These are phyloP conservation scores for Daldinia eschscholtzii DNA, from an alignment of 2,329 filamentous ascomycete species.

Conservation along the genomic window DNA sequence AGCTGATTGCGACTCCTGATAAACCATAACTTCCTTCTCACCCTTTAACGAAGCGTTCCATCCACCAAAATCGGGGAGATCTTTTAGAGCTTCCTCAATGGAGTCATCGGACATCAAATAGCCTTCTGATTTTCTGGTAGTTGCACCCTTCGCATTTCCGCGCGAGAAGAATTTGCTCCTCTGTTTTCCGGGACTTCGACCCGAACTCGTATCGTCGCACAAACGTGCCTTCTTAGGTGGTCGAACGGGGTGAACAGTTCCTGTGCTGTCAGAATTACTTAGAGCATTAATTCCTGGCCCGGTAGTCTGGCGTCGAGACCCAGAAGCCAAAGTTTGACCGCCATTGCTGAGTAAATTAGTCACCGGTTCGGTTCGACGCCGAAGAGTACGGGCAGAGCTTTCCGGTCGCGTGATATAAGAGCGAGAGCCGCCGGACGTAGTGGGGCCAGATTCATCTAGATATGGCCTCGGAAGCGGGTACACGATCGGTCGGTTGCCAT, in stretches of 20 bases:
- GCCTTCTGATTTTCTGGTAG: conserved; percentile 55
- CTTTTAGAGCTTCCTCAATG: conserved; percentile 65
- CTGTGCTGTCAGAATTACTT: conserved; percentile 34
- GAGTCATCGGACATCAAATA: conserved; percentile 69
- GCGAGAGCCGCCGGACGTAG: conserved; percentile 44
- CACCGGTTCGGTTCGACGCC: conserved; percentile 67
- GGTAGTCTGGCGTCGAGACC: conserved; percentile 48
- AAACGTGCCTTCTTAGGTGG: conserved; percentile 70
- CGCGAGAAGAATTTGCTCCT: conserved; percentile 68
- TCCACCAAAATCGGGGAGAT: conserved; percentile 65
- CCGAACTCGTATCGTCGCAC: conserved; percentile 59
- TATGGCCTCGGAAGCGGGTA: conserved; percentile 72
- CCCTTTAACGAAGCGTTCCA: conserved; percentile 58
- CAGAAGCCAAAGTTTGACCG: conserved; percentile 47
- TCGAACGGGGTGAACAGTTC: conserved; percentile 46
- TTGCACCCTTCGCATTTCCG: conserved; percentile 44
- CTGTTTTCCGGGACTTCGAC: conserved; percentile 52
- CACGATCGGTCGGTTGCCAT: conserved; percentile 66
- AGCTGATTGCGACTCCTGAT: conserved; percentile 57
- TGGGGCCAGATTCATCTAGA: conserved; percentile 55
- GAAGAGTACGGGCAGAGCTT: conserved; percentile 58
- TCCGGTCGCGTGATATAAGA: conserved; percentile 48
- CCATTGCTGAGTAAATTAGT: conserved; percentile 56
- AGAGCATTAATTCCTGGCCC: conserved; percentile 22
- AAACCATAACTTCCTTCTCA: conserved; percentile 59